These are phyloP conservation scores for Penicillium sp. DNA, from an alignment of 2,329 filamentous ascomycete genomes.

Conservation along the genomic window DNA sequence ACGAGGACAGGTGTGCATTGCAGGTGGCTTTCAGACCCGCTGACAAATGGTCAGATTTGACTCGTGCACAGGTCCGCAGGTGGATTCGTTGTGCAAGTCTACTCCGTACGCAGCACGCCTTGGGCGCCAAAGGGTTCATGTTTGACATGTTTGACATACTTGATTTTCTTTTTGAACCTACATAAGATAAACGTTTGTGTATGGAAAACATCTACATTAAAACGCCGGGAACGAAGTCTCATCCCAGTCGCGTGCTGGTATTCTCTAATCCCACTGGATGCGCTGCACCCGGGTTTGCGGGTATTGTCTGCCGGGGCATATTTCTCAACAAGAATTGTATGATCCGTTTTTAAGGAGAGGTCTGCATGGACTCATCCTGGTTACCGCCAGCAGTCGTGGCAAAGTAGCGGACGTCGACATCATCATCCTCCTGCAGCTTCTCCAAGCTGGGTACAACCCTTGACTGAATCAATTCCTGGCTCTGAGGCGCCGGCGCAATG, in stretches of 20 bases:
- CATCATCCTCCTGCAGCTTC: slow-evolving; percentile 95
- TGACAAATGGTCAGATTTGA: slow-evolving; percentile 19
- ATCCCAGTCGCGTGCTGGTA: slow-evolving; percentile 37
- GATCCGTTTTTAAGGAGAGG: slow-evolving; percentile 44
- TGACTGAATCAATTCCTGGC: slow-evolving; percentile 78
- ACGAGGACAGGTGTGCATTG: neutral
- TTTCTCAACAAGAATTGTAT: neutral
- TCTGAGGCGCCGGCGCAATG: slow-evolving; percentile 64
- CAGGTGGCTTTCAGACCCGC: slow-evolving; percentile 4
- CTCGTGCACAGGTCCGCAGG: neutral
- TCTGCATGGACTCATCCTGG: slow-evolving; percentile 57
- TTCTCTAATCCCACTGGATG: slow-evolving; percentile 39
- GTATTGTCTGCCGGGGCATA: neutral
- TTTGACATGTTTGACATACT: slow-evolving; percentile 15
- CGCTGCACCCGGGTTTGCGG: slow-evolving; percentile 23
- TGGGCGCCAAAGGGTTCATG: slow-evolving; percentile 1
- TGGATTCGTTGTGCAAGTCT: neutral
- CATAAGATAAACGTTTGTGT: slow-evolving; percentile 24
- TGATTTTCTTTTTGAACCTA: slow-evolving; percentile 23
- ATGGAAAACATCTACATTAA: slow-evolving; percentile 37
- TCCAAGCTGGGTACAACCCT: slow-evolving; percentile 86
- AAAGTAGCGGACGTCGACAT: slow-evolving; percentile 98
- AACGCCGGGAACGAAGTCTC: slow-evolving; percentile 37
- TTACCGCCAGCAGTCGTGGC: slow-evolving; percentile 79
- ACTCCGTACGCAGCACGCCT: neutral